Evolutionary conservation across 2,329 filamentous ascomycete species (phyloP).

Genomic region (Calonectria pseudoturangicola): DNA sequence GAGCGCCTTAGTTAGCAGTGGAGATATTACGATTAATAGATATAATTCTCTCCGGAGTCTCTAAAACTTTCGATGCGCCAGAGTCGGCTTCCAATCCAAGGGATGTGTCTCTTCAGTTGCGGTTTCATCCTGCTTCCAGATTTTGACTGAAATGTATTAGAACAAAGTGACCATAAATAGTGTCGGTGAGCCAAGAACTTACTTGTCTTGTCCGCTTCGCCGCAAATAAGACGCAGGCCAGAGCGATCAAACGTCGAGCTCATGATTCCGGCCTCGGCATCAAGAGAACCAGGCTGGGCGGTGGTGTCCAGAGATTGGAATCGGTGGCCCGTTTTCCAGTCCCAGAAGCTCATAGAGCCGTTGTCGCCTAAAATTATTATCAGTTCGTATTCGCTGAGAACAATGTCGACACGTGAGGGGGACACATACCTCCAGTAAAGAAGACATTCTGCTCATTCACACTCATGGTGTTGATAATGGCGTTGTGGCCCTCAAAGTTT

Average conservation of each 20-base stretch:
- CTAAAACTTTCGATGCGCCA: conserved; percentile 85
- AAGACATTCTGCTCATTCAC: conserved; percentile 97
- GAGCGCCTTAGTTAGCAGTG: conserved; percentile 24
- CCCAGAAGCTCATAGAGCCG: conserved; percentile 97
- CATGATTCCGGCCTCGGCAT: conserved; percentile 97
- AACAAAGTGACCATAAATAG: background rate
- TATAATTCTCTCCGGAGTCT: conserved; percentile 30
- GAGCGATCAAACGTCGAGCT: conserved; percentile 94
- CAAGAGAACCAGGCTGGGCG: conserved; percentile 93
- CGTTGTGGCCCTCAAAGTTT: conserved; percentile 97
- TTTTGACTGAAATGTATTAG: conserved; percentile 79
- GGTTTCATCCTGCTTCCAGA: conserved; percentile 95
- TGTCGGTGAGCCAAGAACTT: conserved; percentile 55
- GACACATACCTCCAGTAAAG: conserved; percentile 83
- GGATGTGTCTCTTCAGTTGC: conserved; percentile 95
- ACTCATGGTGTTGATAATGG: conserved; percentile 94
- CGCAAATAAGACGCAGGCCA: conserved; percentile 91
- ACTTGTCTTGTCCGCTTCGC: conserved; percentile 97
- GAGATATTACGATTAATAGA: conserved; percentile 37
- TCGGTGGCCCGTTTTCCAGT: conserved; percentile 96
- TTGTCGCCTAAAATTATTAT: conserved; percentile 78
- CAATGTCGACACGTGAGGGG: no score
- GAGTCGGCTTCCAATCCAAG: conserved; percentile 90
- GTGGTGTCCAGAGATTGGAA: conserved; percentile 94
- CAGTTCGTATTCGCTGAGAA: conserved; percentile 33